Evolutionary conservation across 805 yeast species (phyloP), one percentile per base, ranked within the genome.

Genomic region (Osmozyma mogii): DNA sequence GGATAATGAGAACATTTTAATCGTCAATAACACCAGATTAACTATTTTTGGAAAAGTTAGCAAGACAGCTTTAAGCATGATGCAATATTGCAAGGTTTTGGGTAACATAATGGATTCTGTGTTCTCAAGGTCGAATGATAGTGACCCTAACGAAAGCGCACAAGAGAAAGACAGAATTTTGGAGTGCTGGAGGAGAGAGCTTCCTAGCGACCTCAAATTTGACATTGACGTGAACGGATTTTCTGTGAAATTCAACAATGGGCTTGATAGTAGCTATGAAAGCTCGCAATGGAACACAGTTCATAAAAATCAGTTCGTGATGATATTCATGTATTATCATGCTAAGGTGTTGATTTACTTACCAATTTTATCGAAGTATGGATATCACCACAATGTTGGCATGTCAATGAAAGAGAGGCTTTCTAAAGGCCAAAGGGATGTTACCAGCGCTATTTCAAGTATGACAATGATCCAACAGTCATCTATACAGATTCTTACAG

Each of bases 161-260:
- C 41, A 54, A 8, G 45, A 44, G 13, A 47, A 48, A 22, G 95
- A 87, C 47, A 74, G 79, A 41, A 69, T 77, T 43, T 60, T 87
- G 27, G 94, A 85, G 41, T 59, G 71, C 28, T 87, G 96, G 96
- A 64, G 84, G 43, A 58, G 77, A 13, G 82, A 79, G 23, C 58
- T 87, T 23, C 84, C 94, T 1, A 22, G 52, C 0, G 65, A 68
- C 22, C 57, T 83, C 35, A 68, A 65, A 32, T 82, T 84, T 41
- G 80, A 79, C 22, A 55, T 79, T 17, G 84, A 78, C 37, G 68
- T 67, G 11, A 72, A 71, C 44, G 80, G 82, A 1, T 56, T 66
- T 15, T 50, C 70, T 10, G 50, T 59, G 31, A 55, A 47, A 27
- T 47, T 54, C 23, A 52, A 52, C 15, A 43, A 37, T 20, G n/a